Evolutionary conservation across 2,329 filamentous ascomycete genomes (phyloP).

Genomic region (Trichoderma endophyticum): DNA sequence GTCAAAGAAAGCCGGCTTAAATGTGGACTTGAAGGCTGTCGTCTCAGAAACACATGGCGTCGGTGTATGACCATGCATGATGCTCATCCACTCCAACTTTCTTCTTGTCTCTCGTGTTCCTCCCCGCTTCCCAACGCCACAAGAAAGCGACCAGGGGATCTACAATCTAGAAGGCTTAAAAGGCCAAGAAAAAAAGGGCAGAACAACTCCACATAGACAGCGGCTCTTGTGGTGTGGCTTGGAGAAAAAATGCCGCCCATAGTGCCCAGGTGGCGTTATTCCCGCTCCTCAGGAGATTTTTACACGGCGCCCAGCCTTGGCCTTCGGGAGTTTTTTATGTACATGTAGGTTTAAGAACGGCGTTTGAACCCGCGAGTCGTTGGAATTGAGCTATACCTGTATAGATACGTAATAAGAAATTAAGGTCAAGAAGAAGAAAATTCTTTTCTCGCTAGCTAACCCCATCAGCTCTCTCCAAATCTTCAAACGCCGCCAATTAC

Average conservation of each 20-base stretch:
- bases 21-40: background rate
- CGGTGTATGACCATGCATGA: background rate
- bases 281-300: background rate
- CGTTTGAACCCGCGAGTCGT: background rate
- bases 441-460: background rate
- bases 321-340: background rate
- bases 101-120: background rate
- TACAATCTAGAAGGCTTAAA: constrained; percentile 5
- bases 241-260: background rate
- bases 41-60: background rate
- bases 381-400: background rate
- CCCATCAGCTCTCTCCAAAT: background rate
- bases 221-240: background rate
- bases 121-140: background rate
- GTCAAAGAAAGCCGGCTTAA: background rate
- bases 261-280: background rate
- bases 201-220: constrained; percentile 1
- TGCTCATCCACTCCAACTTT: background rate
- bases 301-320: background rate
- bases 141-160: background rate
- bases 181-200: background rate
- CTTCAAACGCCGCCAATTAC: background rate
- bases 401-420: background rate
- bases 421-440: background rate
- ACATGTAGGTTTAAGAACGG: background rate